Base-by-base conservation (phyloP, 768 basidiomycete genomes). In the Rhizopogon sp. region DNA sequence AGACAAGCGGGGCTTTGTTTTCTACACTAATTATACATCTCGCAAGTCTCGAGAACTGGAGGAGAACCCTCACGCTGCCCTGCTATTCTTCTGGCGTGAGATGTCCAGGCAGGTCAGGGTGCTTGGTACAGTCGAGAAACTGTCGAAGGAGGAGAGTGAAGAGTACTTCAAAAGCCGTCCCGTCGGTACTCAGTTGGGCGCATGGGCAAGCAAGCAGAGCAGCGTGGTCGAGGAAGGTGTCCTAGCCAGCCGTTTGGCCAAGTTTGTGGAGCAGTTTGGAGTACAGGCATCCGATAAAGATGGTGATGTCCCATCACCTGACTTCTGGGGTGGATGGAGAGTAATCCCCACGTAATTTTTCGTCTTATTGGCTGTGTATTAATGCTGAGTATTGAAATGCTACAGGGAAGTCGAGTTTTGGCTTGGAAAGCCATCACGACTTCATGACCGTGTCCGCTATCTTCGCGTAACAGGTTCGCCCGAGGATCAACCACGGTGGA, bases 241-340 rank as follows among this genome's bases (percentile, higher is more conserved):
- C 56, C 72, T 98, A 3, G 74, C 79, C 47, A 74, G 73, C 22
- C 79, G 86, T 40, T 72, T 94, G 14, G 72, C 84, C 56, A 75
- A 76, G 64, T 64, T 87, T 20, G 74, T 81, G 65, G 73, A 79
- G 45, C 77, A 76, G 37, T 93, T 91, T 64, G 76, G 74, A 16
- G 74, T 77, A 16, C 73, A 73, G 5, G 72, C 71, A 37, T 67
- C 67, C 29, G 74, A 78, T 1, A 74, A 66, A 10, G 59, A 53
- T 17, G 58, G 14, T 11, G 75, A 83, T 29, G 76, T 97, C 11
- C 87, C 90, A 0, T 74, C 87, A 45, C 96, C 96, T 3, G 85
- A 90, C 7, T 92, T 91, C 69, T 98, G 96, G 96, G 96, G 96
- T 57, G 96, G 96, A 4, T 97, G 93, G 89, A 79, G 96, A 61